Percentiles rank a stretch among this genome's conserved stretches.
Conservation (phyloP, 2,329 filamentous ascomycete genomes). For the Colletotrichum tabaci region DNA sequence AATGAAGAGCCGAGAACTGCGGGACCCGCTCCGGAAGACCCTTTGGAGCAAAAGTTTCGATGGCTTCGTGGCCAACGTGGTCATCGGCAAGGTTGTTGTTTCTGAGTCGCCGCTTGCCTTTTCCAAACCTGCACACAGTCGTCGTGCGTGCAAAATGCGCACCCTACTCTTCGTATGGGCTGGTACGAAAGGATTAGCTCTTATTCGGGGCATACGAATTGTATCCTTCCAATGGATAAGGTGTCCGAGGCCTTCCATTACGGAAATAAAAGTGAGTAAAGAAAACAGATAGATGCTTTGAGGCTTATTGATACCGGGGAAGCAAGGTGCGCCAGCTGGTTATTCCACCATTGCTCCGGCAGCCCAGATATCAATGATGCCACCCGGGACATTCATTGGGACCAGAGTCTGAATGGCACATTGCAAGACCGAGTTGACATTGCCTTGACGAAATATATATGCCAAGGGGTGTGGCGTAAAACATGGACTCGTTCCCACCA, state of each 20-base stretch:
- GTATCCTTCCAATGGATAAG: no score
- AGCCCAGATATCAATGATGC: not conserved
- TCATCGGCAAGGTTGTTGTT: not conserved
- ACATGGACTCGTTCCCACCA: not conserved
- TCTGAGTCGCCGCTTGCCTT: not conserved
- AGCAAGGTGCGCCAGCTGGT: no score
- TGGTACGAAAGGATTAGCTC: not conserved
- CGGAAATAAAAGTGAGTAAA: no score
- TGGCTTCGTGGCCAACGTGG: not conserved
- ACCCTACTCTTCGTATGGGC: not conserved
- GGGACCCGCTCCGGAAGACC: not conserved
- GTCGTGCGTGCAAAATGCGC: not conserved
- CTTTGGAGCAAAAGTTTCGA: not conserved
- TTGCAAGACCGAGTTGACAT: not conserved
- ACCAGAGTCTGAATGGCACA: not conserved
- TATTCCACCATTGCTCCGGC: not conserved
- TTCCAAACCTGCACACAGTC: not conserved
- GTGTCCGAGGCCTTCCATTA: no score
- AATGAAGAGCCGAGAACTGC: not conserved
- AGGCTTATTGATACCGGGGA: no score
- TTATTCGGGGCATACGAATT: no score
- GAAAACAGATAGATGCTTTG: no score
- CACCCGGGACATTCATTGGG: not conserved
- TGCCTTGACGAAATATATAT: not conserved
- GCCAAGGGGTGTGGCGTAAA: not conserved